Percentiles rank a stretch among this genome's conserved stretches.
Conservation (phyloP, 73 alveolate species). For the Strombidium stylifer region DNA sequence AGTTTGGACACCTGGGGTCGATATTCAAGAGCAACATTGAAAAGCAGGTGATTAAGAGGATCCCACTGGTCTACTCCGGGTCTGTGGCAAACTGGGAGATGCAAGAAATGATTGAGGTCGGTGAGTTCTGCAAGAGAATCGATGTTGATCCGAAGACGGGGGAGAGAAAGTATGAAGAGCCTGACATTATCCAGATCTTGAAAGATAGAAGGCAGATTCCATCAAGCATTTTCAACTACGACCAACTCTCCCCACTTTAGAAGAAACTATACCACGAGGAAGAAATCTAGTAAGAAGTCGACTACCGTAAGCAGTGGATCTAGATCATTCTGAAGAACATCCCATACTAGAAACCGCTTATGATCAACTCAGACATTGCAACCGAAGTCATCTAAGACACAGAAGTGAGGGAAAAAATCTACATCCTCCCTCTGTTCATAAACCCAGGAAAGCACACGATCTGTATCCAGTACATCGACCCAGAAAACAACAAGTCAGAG, state of each 20-base stretch:
- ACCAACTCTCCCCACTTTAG: neutral
- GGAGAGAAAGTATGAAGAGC: too few species aligned
- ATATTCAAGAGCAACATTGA: too few species aligned
- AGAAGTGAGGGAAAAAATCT: neutral
- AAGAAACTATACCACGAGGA: neutral
- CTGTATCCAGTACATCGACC: neutral
- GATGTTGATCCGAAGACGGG: constrained; percentile 19
- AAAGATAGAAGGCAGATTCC: neutral
- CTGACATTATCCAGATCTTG: neutral
- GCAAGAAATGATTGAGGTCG: neutral
- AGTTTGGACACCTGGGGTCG: too few species aligned
- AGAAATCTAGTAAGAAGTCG: neutral
- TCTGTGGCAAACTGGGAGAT: constrained; percentile 18
- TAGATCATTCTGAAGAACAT: neutral
- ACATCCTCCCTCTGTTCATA: constrained; percentile 14
- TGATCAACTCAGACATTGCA: neutral
- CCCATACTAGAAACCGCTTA: constrained; percentile 16
- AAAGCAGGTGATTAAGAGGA: too few species aligned
- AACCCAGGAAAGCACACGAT: constrained; percentile 32
- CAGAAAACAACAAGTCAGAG: too few species aligned
- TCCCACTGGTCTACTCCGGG: too few species aligned
- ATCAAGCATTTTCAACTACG: neutral
- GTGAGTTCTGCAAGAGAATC: constrained; percentile 10
- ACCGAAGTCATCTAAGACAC: neutral
- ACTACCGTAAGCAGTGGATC: neutral